phyloP scores from a whole-genome alignment of 2,329 filamentous ascomycete genomes.

The Coniella lustricola region DNA sequence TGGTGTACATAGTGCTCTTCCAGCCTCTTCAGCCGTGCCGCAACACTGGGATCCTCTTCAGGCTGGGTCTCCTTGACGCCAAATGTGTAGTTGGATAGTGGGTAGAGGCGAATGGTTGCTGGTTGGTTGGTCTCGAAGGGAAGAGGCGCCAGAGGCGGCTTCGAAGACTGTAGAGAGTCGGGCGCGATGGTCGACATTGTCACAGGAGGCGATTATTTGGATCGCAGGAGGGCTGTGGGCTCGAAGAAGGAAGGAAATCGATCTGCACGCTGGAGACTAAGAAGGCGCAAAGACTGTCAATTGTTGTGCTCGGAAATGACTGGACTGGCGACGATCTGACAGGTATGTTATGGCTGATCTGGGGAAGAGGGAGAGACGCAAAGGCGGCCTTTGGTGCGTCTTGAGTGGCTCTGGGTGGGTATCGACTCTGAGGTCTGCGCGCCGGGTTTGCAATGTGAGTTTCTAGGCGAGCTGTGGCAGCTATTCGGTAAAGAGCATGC shows the following conservation, averaged over 20 bases:
- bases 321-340: no score
- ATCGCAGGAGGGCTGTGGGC: neutral
- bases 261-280: neutral
- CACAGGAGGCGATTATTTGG: neutral
- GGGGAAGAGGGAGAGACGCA: no score
- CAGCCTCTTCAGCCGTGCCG: constrained; percentile 85
- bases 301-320: no score
- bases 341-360: no score
- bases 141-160: constrained; percentile 71
- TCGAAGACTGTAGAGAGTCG: constrained; percentile 67
- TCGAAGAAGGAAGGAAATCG: neutral
- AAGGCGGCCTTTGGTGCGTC: no score
- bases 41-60: constrained; percentile 92
- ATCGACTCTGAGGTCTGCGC: no score
- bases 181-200: constrained; percentile 80
- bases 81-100: constrained; percentile 97
- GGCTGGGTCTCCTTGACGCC: constrained; percentile 97
- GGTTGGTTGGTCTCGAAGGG: constrained; percentile 87
- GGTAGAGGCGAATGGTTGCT: constrained; percentile 81
- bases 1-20: constrained; percentile 88
- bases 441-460: no score
- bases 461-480: no score
- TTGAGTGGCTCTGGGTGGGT: no score
- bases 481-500: no score
- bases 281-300: neutral